Percentiles rank a stretch among this genome's conserved stretches.
phyloP scores from a whole-genome alignment of 805 yeast species.

The Pichia pseudocactophila region DNA sequence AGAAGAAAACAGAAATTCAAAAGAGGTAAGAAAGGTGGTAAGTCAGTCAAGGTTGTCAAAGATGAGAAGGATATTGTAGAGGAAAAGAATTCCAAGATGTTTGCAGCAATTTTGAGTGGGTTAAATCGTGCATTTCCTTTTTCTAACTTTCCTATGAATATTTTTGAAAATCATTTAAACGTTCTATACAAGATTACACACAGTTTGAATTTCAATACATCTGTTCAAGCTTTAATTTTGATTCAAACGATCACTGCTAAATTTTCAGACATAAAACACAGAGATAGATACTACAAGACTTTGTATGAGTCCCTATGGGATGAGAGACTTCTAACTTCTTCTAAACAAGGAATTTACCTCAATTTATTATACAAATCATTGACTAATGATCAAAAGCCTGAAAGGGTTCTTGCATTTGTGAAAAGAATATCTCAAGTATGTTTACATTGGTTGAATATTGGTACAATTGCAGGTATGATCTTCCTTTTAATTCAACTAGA shows the following conservation, averaged over 20 bases:
- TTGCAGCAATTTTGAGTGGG: conserved; percentile 89
- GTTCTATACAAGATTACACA: conserved; percentile 86
- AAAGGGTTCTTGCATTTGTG: conserved; percentile 79
- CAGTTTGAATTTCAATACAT: conserved; percentile 87
- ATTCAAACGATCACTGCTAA: conserved; percentile 69
- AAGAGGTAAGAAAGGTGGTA: conserved; percentile 84
- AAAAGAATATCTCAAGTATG: conserved; percentile 85
- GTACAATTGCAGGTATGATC: conserved; percentile 79
- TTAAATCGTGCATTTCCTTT: conserved; percentile 94
- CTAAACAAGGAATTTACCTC: conserved; percentile 88
- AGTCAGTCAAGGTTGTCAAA: conserved; percentile 58
- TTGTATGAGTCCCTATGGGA: conserved; percentile 85
- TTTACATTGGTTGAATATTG: conserved; percentile 77
- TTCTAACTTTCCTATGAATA: conserved; percentile 61
- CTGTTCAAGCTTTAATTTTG: conserved; percentile 83
- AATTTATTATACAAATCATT: conserved; percentile 78
- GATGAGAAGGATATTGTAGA: conserved; percentile 56
- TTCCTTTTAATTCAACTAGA: conserved; percentile 63
- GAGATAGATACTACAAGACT: conserved; percentile 73
- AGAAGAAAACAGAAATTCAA: conserved; percentile 68
- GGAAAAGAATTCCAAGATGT: conserved; percentile 76
- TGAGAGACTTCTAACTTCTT: conserved; percentile 71
- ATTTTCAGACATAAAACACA: conserved; percentile 30
- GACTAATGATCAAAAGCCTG: conserved; percentile 53
- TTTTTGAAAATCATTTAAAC: conserved; percentile 68